These are phyloP conservation scores for Cyclotella choctawhatcheeana DNA, from an alignment of 108 stramenopile species.

Conservation along the genomic window DNA sequence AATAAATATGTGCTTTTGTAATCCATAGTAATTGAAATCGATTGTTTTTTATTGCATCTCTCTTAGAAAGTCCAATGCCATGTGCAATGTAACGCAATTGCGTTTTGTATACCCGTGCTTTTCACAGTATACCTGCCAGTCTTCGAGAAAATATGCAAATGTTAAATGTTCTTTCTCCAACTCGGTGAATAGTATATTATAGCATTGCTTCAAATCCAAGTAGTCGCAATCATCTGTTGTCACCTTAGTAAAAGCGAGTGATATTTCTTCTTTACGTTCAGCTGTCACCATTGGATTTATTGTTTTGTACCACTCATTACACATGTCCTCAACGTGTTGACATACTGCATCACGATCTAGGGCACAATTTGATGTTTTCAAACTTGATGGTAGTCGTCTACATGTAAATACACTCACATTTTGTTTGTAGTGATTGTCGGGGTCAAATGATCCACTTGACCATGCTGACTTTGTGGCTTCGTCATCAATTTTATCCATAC, in stretches of 20 bases:
- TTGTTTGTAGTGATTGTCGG: conserved; percentile 56
- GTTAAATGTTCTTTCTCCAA: conserved; percentile 78
- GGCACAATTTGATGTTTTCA: not conserved
- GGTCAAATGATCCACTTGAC: conserved; percentile 49
- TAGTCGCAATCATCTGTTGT: not conserved
- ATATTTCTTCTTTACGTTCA: conserved; percentile 52
- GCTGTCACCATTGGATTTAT: conserved; percentile 74
- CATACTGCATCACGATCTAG: conserved; percentile 55
- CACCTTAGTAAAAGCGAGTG: conserved; percentile 36
- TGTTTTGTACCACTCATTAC: conserved; percentile 71
- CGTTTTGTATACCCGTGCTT: not conserved
- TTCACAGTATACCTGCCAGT: conserved; percentile 72
- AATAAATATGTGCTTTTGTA: not conserved
- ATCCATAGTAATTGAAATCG: not conserved
- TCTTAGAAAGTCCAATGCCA: conserved; percentile 58
- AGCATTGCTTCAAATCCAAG: conserved; percentile 53
- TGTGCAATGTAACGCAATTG: conserved; percentile 48
- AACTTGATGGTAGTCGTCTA: conserved; percentile 9
- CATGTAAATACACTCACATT: conserved; percentile 63
- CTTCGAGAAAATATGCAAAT: conserved; percentile 80
- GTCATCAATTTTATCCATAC: not conserved
- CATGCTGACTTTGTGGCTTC: conserved; percentile 37
- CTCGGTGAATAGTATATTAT: conserved; percentile 69
- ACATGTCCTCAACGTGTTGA: conserved; percentile 62
- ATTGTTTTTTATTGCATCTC: conserved; percentile 65